Evolutionary conservation across 2,329 filamentous ascomycete genomes (phyloP), one percentile per base, ranked within the genome.

Genomic region (Myriosclerotinia scirpicola): DNA sequence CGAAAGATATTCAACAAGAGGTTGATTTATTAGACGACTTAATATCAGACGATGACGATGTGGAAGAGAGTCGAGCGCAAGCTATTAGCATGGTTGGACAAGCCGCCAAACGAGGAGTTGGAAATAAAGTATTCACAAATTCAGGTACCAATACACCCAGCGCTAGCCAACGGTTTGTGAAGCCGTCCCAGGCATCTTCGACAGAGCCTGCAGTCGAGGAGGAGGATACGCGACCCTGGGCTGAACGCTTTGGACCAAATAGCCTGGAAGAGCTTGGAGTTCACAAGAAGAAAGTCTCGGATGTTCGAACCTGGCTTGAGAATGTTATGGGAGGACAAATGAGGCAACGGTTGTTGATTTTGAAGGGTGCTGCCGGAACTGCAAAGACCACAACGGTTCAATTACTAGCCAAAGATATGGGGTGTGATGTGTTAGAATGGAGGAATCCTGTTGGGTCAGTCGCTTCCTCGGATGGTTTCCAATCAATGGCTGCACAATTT

Each of bases 381-480:
- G 95, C 92, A 40, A 99, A 99, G 79, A 98, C 95, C 0, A 93
- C 92, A 0, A 96, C 94, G 0, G 75, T 98, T 63, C 85, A 85
- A 14, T 80, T 97, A 30, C 83, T 99, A 46, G 90, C 93, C 5
- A 87, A 87, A 69, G 86, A 90, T n/a, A 81, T 98, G 80, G 85
- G 84, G 1, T 88, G 90, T 68, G 86, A 93, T 69, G 80, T 98
- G 40, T 80, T 95, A 42, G 93, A 98, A 78, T 99, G 95, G 95
- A 90, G 87, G 75, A 97, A 96, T 75, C 93, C 94, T 0, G 82
- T 85, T 0, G 85, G 84, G 1, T 85, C 85, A 1, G 76, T 82
- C 2, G 85, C 83, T 1, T 81, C 84, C 2, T 79, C 84, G 11
- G 84, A 87, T 48, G 87, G 87, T 0, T 88, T 88, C 61, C 81